Percentiles rank a stretch among this genome's conserved stretches.
Evolutionary conservation across 805 yeast species (phyloP).

Genomic region (Metschnikowia cerradonensis): DNA sequence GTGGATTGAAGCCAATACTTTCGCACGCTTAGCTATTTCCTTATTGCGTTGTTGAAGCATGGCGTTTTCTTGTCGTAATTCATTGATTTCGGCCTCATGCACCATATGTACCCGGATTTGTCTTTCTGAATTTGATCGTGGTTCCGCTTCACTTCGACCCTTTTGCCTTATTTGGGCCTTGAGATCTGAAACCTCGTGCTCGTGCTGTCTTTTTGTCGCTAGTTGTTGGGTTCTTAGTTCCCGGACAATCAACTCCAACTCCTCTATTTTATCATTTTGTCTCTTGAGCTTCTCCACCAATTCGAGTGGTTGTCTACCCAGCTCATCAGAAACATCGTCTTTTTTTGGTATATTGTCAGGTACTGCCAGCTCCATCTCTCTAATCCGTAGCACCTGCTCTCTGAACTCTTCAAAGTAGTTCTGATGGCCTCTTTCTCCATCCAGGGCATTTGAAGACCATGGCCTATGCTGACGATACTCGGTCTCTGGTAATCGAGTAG

Average conservation of each 20-base stretch:
- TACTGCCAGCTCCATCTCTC: not conserved
- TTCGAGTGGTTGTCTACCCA: not conserved
- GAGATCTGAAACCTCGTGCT: not conserved
- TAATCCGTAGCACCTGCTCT: slow-evolving; percentile 17
- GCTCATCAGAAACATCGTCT: not conserved
- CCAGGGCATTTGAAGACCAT: not conserved
- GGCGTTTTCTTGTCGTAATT: slow-evolving; percentile 4
- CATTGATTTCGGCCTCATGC: slow-evolving; percentile 3
- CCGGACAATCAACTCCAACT: slow-evolving; percentile 11
- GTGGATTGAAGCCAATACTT: slow-evolving; percentile 5
- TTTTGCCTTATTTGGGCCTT: not conserved
- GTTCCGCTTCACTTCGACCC: not conserved
- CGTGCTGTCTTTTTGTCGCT: not conserved
- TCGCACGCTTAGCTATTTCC: slow-evolving; percentile 9
- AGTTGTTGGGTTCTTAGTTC: slow-evolving; percentile 8
- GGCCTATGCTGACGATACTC: not conserved
- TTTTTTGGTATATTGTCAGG: not conserved
- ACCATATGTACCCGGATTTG: not conserved
- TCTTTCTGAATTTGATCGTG: not conserved
- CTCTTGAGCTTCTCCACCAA: slow-evolving; percentile 9
- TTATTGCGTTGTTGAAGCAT: slow-evolving; percentile 4
- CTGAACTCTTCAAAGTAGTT: slow-evolving; percentile 20
- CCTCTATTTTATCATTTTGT: slow-evolving; percentile 13
- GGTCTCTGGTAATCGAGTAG: not conserved
- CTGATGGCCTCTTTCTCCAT: not conserved